Base-by-base conservation (phyloP, 768 basidiomycete species). In the Kwoniella europaea region DNA sequence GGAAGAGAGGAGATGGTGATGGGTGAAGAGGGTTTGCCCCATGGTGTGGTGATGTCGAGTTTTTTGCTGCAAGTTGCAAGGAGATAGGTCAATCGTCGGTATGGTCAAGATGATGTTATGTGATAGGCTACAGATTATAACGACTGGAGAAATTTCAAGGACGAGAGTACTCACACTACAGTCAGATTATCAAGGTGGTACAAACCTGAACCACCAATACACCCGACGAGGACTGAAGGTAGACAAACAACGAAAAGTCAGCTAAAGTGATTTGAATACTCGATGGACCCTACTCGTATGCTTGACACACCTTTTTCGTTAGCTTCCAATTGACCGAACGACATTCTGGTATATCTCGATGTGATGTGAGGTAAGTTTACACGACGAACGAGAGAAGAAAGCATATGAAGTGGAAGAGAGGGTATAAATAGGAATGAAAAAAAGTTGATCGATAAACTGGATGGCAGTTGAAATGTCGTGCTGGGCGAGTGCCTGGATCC, bases 111-210 rank as follows among this genome's bases (percentile, higher is more conserved):
- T 10, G 61, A 63, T 44, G 2, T 44, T 9, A 20, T 13, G 35
- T n/a, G 22, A 63, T 63, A 63, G 18, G 18, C 10, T 24, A 4
- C 42, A 22, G n/a, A 61, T 24, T 10, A 5, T 3, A 27, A 13
- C 13, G 20, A 29, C 55, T 22, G 55, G 6, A 16, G 15, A 6
- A 35, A 35, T 35, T 35, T 35, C 35, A 35, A 63, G 61, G 42
- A n/a, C 55, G 52, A 59, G 10, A n/a, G 18, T 10, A 86, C 92
- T 85, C 81, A 94, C 94, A 95, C 86, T 72, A 91, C 87, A 13
- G 91, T 92, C 67, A 98, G 86, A 83, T 96, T 94, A 83, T 95
- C 92, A 50, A 98, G 87, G 82, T 95, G 90, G 86, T 98, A 98
- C 29, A 98, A 84, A 5, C 95, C 95, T 74, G 91, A 93, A 35